Base-by-base conservation (phyloP, 176 grass and related monocot genomes). In the Areca catechu region DNA sequence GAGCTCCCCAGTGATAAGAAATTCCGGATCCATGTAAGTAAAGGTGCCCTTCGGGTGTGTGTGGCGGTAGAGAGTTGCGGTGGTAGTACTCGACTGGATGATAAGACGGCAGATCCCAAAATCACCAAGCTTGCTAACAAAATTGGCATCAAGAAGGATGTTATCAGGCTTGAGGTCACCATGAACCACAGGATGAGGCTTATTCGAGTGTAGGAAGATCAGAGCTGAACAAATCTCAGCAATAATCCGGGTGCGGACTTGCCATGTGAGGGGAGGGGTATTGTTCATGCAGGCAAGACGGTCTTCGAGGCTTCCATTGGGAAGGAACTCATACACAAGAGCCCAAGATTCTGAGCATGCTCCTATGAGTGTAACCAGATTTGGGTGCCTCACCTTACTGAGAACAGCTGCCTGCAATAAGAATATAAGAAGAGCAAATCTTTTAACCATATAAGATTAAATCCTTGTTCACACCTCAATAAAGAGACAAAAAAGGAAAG, bases 21-120 rank as follows among this genome's bases (percentile, higher is more conserved):
- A 83, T 67, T 89, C 78, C 22, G 90, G 90, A 56, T 95, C 90
- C 51, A 80, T 76, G 66, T 90, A 95, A 5, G 70, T 50, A 0
- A 76, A 66, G 20, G 81, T 85, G 5, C 81, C 86, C 20, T 51
- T 76, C 19, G 77, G 66, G 34, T 63, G 25, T 16, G 65, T 71
- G 22, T 61, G 72, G 49, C 53, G 69, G 29, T 57, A 74, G 24
- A 77, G 67, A 54, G 59, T 74, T 3, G 82, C 76, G 53, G 62
- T 56, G 0, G 79, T 56, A 7, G 60, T 62, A 6, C 68, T 67
- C 10, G 82, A 77, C 37, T 79, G 29, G 37, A 54, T 76, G 48
- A 85, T 69, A 22, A 85, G 73, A 48, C 78, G 51, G 23, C 79
- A 90, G 6, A 81, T 77, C 22, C 86, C 77, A 55, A 85, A 68